These are phyloP conservation scores for Magnolia sinica DNA, from an alignment of 164 flowering plant species.

Conservation along the genomic window DNA sequence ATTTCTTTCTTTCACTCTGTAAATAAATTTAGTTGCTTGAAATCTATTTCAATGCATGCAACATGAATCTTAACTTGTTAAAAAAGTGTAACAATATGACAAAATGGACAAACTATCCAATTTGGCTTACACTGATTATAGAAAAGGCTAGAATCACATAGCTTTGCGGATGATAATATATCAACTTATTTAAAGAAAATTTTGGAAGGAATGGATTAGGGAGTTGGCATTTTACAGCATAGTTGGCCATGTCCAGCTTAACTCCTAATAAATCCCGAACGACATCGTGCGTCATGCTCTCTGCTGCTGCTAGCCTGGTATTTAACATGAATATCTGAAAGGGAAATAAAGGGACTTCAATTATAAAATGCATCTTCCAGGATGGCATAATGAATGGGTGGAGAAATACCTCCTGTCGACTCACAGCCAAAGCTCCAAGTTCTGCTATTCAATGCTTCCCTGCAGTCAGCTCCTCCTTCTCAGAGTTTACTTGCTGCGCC, in stretches of 20 bases:
- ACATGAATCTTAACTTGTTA: background rate
- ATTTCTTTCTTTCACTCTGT: too few species aligned
- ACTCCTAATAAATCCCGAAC: conserved; percentile 86
- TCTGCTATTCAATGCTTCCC: conserved; percentile 75
- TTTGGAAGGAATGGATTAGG: background rate
- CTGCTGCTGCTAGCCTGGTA: conserved; percentile 81
- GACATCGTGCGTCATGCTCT: conserved; percentile 99
- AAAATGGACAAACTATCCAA: background rate
- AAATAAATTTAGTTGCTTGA: too few species aligned
- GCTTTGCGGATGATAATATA: background rate
- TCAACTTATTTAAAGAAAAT: background rate
- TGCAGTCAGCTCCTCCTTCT: conserved; percentile 82
- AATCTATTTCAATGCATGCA: too few species aligned
- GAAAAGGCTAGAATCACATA: background rate
- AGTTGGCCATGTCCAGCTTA: conserved; percentile 82
- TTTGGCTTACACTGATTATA: background rate
- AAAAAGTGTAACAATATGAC: background rate
- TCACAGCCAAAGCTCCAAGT: conserved; percentile 76
- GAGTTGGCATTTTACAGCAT: conserved; percentile 51
- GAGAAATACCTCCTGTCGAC: conserved; percentile 70
- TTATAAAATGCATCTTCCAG: background rate
- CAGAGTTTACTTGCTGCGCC: conserved; percentile 79
- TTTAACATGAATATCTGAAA: conserved; percentile 85
- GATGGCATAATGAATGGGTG: background rate
- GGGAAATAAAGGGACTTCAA: background rate